These are phyloP conservation scores for Epichloe sp. DNA, from an alignment of 2,329 filamentous ascomycete genomes.

Conservation along the genomic window DNA sequence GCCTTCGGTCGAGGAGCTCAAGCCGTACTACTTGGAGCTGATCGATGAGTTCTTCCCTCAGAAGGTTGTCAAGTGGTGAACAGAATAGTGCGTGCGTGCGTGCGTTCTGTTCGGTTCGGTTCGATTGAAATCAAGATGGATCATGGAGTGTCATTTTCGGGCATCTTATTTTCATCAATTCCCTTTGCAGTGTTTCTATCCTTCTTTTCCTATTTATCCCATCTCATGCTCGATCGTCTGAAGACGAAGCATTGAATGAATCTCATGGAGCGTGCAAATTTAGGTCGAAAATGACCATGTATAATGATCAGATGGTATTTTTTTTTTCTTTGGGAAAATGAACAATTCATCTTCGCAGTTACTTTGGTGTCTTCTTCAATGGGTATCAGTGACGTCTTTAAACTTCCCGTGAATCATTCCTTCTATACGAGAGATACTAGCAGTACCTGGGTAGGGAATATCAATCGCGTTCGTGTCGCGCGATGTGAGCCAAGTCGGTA, in stretches of 20 bases:
- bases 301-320: background rate
- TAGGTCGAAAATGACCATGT: background rate
- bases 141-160: too few relatives aligned
- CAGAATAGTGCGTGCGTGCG: background rate
- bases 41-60: constrained; percentile 31
- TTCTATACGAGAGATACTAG: too few relatives aligned
- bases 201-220: background rate
- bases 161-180: background rate
- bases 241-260: background rate
- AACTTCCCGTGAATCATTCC: too few relatives aligned
- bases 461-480: too few relatives aligned
- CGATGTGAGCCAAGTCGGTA: too few relatives aligned
- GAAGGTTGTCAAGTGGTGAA: constrained; percentile 25
- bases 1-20: constrained; percentile 63
- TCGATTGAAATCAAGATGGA: background rate
- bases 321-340: background rate
- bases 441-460: too few relatives aligned
- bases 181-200: background rate
- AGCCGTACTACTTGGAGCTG: constrained; percentile 36
- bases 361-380: too few relatives aligned
- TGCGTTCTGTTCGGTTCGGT: background rate
- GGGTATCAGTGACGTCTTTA: too few relatives aligned
- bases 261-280: background rate
- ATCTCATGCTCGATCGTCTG: background rate
- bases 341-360: too few relatives aligned